Base-by-base conservation (phyloP, 345 rosid species). In the Gossypium australe region DNA sequence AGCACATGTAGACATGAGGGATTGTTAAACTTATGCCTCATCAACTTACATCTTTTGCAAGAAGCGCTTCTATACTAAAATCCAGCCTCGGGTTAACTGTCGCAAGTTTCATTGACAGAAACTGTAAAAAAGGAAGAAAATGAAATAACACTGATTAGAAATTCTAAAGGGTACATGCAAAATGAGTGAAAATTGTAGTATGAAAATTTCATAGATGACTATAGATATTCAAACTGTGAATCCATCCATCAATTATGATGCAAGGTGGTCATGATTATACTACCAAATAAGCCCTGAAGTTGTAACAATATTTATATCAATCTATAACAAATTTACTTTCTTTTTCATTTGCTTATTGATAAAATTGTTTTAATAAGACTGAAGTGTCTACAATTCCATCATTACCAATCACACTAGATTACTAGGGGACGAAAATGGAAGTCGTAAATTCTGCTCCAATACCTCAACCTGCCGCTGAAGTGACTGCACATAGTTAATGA, bases 401-500 rank as follows among this genome's bases (percentile, higher is more conserved):
- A 11, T 65, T 27, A 47, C 25, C 64, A 67, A 55, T 18, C 25
- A 71, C 12, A 57, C 47, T 53, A 16, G 48, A 53, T 14, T 22
- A 49, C 34, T 11, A 22, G 24, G 22, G 73, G 59, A 73, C 17
- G 2, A 74, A 62, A 72, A 27, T 25, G 12, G 47, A 59, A 63
- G 66, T 12, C 3, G 0, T 25, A 49, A 62, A 43, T 74, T 14
- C 49, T 57, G 24, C 57, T 71, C 8, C 47, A 76, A 52, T 86
- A 93, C 99, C 99, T 95, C 98, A 77, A 95, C 99, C 80, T 95
- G 99, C 63, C 98, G 89, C 81, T 93, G 98, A 51, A 95, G 84
- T 20, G 99, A 95, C 67, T 95, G 97, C 29, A 93, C 98, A 60
- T 93, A 93, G 87, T 95, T 95, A 65, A 95, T 95, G 75, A 93